These are phyloP conservation scores for Meyerozyma guilliermondii DNA, from an alignment of 1,139 yeast species.

Conservation along the genomic window DNA sequence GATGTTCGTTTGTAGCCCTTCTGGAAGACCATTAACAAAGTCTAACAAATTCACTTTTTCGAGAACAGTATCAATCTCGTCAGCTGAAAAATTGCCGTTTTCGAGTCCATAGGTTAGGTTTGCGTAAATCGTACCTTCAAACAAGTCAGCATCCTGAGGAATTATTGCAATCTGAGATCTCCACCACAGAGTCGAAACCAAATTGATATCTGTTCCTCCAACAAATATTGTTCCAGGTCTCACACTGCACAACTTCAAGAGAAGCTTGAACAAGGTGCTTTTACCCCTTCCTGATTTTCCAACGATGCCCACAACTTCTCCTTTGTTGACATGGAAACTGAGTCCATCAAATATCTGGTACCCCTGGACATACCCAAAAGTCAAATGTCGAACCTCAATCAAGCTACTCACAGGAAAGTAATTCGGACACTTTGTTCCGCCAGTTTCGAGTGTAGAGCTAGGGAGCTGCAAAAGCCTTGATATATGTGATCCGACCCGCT, in stretches of 20 bases:
- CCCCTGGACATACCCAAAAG: constrained; percentile 44
- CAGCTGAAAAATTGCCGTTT: background rate
- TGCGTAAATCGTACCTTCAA: constrained; percentile 62
- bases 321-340: constrained; percentile 34
- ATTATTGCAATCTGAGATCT: constrained; percentile 57
- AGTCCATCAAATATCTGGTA: constrained; percentile 31
- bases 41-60: constrained; percentile 44
- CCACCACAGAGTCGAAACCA: constrained; percentile 43
- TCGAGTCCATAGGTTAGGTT: constrained; percentile 47
- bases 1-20: constrained; percentile 52
- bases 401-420: constrained; percentile 11
- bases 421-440: constrained; percentile 19
- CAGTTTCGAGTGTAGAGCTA: constrained; percentile 26
- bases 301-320: constrained; percentile 55
- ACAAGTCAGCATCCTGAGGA: constrained; percentile 61
- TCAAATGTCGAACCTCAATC: constrained; percentile 37
- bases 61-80: constrained; percentile 42
- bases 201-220: constrained; percentile 37
- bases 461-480: constrained; percentile 36
- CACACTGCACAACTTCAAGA: constrained; percentile 47
- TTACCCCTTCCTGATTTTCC: constrained; percentile 84
- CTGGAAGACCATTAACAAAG: constrained; percentile 48
- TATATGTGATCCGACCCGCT: constrained; percentile 60
- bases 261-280: constrained; percentile 55
- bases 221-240: constrained; percentile 29